phyloP scores from a whole-genome alignment of 208 protist species.

The Leishmania major region DNA sequence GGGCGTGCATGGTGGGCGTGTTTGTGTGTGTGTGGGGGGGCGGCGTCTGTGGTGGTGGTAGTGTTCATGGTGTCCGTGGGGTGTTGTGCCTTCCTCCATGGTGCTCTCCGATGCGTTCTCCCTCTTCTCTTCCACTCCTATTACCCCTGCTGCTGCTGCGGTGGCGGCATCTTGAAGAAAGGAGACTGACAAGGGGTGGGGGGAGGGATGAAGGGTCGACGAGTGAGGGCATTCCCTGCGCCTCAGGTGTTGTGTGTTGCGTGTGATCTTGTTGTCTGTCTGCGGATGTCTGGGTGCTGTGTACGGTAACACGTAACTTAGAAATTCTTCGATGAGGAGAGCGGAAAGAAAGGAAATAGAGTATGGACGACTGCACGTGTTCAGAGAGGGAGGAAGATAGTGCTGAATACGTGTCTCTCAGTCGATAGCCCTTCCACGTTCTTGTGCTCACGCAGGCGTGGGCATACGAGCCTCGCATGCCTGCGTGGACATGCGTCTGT shows the following conservation, averaged over 20 bases:
- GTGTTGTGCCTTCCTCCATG: background rate
- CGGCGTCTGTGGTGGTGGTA: background rate
- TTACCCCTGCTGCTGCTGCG: background rate
- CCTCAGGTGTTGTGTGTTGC: background rate
- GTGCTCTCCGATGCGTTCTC: background rate
- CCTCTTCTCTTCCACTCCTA: background rate
- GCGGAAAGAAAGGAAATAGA: background rate
- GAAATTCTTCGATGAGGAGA: background rate
- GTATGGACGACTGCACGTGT: background rate
- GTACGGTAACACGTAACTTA: slow-evolving; percentile 1
- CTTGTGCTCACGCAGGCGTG: background rate
- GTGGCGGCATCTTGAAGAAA: too few species aligned
- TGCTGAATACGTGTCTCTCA: background rate
- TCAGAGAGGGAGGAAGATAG: background rate
- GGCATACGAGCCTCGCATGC: background rate
- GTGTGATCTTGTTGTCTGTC: background rate
- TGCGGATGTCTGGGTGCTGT: background rate
- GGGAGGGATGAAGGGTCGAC: background rate
- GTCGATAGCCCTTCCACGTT: background rate
- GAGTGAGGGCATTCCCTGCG: background rate
- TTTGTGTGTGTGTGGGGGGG: background rate
- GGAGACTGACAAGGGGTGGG: background rate
- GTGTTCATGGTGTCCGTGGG: background rate
- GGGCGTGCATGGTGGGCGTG: background rate
- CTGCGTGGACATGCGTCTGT: background rate